phyloP scores from a whole-genome alignment of 257 asterid species.

The Rubia yunnanensis region DNA sequence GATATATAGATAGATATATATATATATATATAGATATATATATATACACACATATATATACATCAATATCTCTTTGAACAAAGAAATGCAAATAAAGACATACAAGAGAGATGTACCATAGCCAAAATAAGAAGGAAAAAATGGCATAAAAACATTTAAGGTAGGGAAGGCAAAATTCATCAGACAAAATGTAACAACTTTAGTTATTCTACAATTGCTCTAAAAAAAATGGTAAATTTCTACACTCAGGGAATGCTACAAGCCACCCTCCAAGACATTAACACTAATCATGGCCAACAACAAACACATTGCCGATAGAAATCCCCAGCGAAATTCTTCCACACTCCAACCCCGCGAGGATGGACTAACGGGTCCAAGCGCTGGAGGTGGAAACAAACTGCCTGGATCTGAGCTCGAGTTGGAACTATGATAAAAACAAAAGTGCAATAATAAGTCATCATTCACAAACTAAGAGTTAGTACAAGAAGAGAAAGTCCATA shows the following conservation, averaged over 20 bases:
- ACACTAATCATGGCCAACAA: slow-evolving; percentile 23
- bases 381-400: slow-evolving; percentile 38
- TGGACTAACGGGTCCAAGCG: slow-evolving; percentile 49
- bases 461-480: neutral
- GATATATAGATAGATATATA: no score
- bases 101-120: neutral
- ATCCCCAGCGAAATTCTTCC: slow-evolving; percentile 11
- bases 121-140: neutral
- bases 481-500: neutral
- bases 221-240: neutral
- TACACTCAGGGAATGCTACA: slow-evolving; percentile 12
- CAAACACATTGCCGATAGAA: slow-evolving; percentile 23
- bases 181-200: neutral
- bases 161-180: neutral
- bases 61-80: no score
- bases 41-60: no score
- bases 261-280: slow-evolving; percentile 16
- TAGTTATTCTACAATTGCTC: slow-evolving; percentile 11
- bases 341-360: slow-evolving; percentile 27
- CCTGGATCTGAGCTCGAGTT: slow-evolving; percentile 26
- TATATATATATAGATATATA: no score
- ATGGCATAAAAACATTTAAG: neutral
- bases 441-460: neutral
- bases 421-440: slow-evolving; percentile 32
- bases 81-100: neutral